These are phyloP conservation scores for Verticillium isaacii DNA, from an alignment of 2,329 filamentous ascomycete species.

Conservation along the genomic window DNA sequence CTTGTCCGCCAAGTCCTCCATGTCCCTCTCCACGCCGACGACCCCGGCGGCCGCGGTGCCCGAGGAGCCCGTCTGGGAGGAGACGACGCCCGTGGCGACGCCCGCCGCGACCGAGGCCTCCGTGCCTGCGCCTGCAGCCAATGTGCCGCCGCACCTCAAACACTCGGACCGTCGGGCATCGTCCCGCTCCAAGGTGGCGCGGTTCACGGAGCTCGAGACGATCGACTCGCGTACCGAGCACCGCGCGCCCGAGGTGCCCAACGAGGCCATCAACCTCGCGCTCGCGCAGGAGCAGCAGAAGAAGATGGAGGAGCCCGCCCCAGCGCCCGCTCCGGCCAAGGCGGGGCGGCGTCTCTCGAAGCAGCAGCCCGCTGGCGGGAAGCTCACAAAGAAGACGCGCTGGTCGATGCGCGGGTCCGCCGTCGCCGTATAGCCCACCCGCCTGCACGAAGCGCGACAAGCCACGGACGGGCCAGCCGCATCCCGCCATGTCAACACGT, in stretches of 20 bases:
- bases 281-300: not conserved
- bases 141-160: constrained; percentile 30
- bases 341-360: constrained; percentile 25
- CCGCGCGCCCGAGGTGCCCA: constrained; percentile 12
- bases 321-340: constrained; percentile 7
- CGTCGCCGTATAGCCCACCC: constrained; percentile 18
- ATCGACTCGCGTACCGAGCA: constrained; percentile 21
- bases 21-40: constrained; percentile 7
- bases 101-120: not conserved
- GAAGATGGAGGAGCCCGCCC: constrained; percentile 3
- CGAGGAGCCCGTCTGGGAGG: not conserved
- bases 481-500: not conserved
- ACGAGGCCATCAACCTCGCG: constrained; percentile 5
- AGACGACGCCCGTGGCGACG: not conserved
- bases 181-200: constrained; percentile 14
- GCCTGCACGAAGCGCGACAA: not conserved
- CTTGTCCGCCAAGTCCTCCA: constrained; percentile 8
- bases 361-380: constrained; percentile 13
- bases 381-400: constrained; percentile 24
- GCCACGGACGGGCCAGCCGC: not conserved
- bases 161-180: constrained; percentile 16
- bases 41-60: constrained; percentile 10
- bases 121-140: constrained; percentile 16
- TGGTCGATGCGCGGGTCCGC: constrained; percentile 22
- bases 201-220: constrained; percentile 24